Conservation (phyloP, 1,284 basidiomycete species). For the Meira nashicola region DNA sequence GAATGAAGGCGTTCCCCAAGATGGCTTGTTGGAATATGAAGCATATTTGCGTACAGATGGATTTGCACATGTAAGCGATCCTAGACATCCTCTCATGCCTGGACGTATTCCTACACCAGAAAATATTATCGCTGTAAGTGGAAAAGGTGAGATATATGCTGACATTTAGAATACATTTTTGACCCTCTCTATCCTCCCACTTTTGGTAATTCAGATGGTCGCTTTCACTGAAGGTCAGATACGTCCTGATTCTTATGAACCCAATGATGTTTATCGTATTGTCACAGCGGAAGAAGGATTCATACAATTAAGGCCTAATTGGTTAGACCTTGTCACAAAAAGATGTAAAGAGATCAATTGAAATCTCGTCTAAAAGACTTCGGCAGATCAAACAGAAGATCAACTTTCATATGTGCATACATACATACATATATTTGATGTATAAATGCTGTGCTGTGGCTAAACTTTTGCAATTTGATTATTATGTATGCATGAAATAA, state of each 20-base stretch:
- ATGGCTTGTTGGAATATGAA: conserved; percentile 40
- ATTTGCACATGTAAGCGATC: conserved; percentile 46
- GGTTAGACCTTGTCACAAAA: conserved; percentile 3
- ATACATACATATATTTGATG: too few species aligned
- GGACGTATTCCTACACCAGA: conserved; percentile 45
- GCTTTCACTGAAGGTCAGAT: conserved; percentile 41
- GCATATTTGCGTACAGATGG: conserved; percentile 39
- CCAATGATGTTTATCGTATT: conserved; percentile 43
- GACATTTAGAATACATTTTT: too few species aligned
- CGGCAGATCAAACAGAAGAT: too few species aligned
- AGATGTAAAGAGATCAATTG: conserved; percentile 8
- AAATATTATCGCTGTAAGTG: conserved; percentile 26
- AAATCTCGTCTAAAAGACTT: too few species aligned
- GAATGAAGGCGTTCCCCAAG: conserved; percentile 31
- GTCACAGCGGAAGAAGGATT: conserved; percentile 40
- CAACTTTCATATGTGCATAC: too few species aligned
- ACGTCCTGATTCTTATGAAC: conserved; percentile 36
- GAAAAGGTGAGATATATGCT: too few species aligned
- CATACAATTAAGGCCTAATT: conserved; percentile 12
- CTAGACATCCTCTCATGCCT: conserved; percentile 41
- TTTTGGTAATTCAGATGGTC: conserved; percentile 17
- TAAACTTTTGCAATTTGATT: too few species aligned
- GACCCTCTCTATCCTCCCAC: neutral
- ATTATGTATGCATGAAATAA: too few species aligned
- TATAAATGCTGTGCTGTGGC: too few species aligned